Base-by-base conservation (phyloP, 306 rosid genomes). In the Sphenostylis stenocarpa region DNA sequence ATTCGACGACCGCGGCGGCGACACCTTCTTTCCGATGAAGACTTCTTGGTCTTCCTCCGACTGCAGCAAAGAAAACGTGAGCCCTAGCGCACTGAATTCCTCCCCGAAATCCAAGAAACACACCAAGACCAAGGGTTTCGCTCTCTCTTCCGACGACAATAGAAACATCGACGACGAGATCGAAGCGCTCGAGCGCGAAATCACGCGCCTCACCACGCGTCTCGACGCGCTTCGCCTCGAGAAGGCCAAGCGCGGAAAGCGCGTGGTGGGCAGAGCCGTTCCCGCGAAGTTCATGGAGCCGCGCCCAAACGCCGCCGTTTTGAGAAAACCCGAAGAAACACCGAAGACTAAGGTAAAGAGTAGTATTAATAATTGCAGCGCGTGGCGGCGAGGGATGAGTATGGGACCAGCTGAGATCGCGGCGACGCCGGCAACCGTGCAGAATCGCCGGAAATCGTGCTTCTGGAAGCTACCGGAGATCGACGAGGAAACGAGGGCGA, bases 381-480 rank as follows among this genome's bases (percentile, higher is more conserved):
- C 64, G 24, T 82, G 91, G 65, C 70, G 79, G 51, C 21, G 80
- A 52, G 99, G 97, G 2, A 21, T 88, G 68, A 91, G 98, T 73
- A 67, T 95, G 74, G 98, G 99, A 11, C 96, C 97, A 39, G 60
- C 86, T 48, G 99, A 95, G 75, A 90, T 95, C 67, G 48, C 82
- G 85, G 47, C 48, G 5, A 11, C 48, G n/a, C 91, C 86, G 73
- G 58, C 77, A 7, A 81, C 63, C 48, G n/a, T 28, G 7, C 91
- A 86, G 84, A 87, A n/a, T 79, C 97, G 97, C 52, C 79, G 97
- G 67, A 90, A 92, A 56, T 95, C 99, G 3, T 92, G 97, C 72
- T 87, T 86, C 61, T 87, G 93, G 89, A 91, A 91, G 62, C 88
- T 88, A 16, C 83, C 65, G 9, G 97, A 90, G 2, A 82, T 84